Conservation (phyloP, 192 early-diverging fungal genomes). For the Gamsiella multidivaricata region DNA sequence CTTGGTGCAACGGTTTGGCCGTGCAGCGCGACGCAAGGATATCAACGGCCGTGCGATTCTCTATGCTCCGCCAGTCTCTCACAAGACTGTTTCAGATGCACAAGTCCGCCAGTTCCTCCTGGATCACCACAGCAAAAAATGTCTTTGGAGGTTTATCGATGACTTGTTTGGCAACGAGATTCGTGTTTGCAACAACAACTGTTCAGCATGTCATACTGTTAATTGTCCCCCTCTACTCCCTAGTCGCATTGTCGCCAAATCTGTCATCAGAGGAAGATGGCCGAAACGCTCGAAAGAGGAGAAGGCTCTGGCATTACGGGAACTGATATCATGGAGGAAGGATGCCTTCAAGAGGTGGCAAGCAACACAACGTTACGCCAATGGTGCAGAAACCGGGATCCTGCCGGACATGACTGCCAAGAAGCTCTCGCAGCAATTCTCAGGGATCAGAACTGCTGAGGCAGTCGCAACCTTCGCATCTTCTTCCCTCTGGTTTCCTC, state of each 20-base stretch:
- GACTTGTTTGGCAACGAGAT: too few relatives aligned
- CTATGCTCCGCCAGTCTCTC: too few relatives aligned
- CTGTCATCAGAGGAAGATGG: background rate
- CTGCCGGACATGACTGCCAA: slow-evolving; percentile 10
- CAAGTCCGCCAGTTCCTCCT: too few relatives aligned
- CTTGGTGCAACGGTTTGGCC: too few relatives aligned
- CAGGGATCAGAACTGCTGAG: background rate
- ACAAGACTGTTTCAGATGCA: too few relatives aligned
- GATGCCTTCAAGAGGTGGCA: slow-evolving; percentile 16
- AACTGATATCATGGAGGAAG: slow-evolving; percentile 8
- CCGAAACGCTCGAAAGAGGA: background rate
- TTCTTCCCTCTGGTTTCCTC: background rate
- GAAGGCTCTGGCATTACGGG: background rate
- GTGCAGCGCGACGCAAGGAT: too few relatives aligned
- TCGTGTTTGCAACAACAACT: too few relatives aligned
- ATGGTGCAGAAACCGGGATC: slow-evolving; percentile 2
- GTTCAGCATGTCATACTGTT: too few relatives aligned
- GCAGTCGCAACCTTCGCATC: slow-evolving; percentile 1
- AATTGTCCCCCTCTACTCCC: too few relatives aligned
- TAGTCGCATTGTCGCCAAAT: background rate
- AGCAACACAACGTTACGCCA: background rate
- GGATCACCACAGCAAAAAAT: too few relatives aligned
- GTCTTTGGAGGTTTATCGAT: too few relatives aligned
- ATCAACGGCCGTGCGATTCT: too few relatives aligned
- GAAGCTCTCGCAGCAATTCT: slow-evolving; percentile 3